Percentiles rank a stretch among this genome's conserved stretches.
phyloP scores from a whole-genome alignment of 306 rosid genomes.

The Crotalaria pallida region DNA sequence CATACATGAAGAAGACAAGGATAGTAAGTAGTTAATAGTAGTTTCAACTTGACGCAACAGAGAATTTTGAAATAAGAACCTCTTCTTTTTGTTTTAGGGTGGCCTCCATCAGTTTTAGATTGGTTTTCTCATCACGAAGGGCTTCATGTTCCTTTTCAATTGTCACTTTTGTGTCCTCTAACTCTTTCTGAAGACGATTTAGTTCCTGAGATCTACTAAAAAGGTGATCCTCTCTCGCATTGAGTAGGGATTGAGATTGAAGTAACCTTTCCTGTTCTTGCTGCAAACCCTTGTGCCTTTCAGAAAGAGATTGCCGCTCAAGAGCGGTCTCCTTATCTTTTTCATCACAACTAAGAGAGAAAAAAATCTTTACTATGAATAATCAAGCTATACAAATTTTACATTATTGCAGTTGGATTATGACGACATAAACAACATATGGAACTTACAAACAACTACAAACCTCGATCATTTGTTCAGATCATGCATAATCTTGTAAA shows the following conservation, averaged over 20 bases:
- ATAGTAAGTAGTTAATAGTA: conserved; percentile 10
- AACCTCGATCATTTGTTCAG: neutral
- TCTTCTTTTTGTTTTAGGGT: conserved; percentile 58
- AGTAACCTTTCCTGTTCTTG: conserved; percentile 85
- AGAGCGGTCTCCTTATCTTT: conserved; percentile 72
- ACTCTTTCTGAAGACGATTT: conserved; percentile 60
- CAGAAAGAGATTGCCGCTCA: conserved; percentile 73
- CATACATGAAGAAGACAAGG: conserved; percentile 16
- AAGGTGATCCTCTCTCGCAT: conserved; percentile 71
- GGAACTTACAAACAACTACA: neutral
- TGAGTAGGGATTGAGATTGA: conserved; percentile 71
- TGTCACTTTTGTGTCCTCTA: conserved; percentile 50
- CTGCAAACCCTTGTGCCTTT: conserved; percentile 74
- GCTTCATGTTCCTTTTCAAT: conserved; percentile 50
- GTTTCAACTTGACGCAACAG: conserved; percentile 12
- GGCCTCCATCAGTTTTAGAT: conserved; percentile 50
- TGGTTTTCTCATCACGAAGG: conserved; percentile 55
- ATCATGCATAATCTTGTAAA: neutral
- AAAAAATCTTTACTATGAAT: neutral
- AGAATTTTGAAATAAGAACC: conserved; percentile 38
- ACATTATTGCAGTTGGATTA: conserved; percentile 8
- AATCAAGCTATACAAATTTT: conserved; percentile 6
- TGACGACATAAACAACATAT: neutral
- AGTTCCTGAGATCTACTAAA: conserved; percentile 66
- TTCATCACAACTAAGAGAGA: conserved; percentile 61